Base-by-base conservation (phyloP, 768 basidiomycete genomes). In the Candolleomyces eurysporus region DNA sequence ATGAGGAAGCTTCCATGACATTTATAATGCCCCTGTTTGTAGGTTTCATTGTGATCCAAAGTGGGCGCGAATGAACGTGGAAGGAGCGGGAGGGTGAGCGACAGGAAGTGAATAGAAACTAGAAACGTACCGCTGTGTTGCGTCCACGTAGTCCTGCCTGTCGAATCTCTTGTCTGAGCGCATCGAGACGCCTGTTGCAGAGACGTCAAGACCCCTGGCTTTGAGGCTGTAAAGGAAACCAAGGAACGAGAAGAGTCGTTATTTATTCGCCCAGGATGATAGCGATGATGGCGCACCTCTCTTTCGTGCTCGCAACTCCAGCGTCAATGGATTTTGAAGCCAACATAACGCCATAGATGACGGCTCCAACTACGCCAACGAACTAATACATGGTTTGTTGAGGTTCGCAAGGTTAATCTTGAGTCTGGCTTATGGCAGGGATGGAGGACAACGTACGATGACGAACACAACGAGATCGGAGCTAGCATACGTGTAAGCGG, bases 141-240 rank as follows among this genome's bases (percentile, higher is more conserved):
- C 87, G 66, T 90, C 88, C 3, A 91, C 75, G 62, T 91, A 91
- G 46, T 82, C 79, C 57, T 88, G 84, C 45, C 86, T 77, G 62
- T 84, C 84, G 63, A 87, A 80, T 6, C 80, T 78, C 61, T 79
- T 82, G 21, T 78, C 70, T 1, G 88, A 91, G 73, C 88, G 89
- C 48, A 91, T 76, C 0, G 87, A 82, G 13, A 91, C 77, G 4
- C 90, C 90, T 4, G 76, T 74, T n/a, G 77, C 71, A 0, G 87
- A 85, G 50, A 91, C 71, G 32, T 83, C 72, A 53, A 85, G 73
- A 8, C 89, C 89, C 62, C 76, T 79, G 10, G 74, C 73, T 70
- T 86, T 84, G 52, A 91, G 73, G 50, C 87, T 89, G 57, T 14
- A 13, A 22, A 16, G 26, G 26, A 26, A 26, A 26, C 26, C 40